Conservation (phyloP, 2,329 filamentous ascomycete species). For the Epicoccum sorghinum region DNA sequence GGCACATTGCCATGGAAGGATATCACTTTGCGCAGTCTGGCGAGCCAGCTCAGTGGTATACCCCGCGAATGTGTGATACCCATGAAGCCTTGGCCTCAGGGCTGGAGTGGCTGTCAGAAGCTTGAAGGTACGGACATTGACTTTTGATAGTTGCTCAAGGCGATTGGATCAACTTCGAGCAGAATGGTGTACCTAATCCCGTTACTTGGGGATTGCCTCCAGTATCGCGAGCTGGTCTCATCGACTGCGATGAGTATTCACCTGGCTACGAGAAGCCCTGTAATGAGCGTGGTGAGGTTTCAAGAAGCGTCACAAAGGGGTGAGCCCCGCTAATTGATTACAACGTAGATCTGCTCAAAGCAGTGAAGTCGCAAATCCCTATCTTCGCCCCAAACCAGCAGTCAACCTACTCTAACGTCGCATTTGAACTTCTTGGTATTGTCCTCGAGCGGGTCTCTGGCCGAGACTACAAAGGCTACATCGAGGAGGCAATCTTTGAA, state of each 20-base stretch:
- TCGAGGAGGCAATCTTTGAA: constrained; percentile 48
- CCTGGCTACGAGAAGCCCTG: constrained; percentile 40
- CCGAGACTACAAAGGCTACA: constrained; percentile 46
- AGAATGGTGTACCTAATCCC: constrained; percentile 3
- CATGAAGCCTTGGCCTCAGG: background rate
- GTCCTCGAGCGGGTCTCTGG: constrained; percentile 48
- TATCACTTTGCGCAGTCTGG: constrained; percentile 51
- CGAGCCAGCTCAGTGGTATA: constrained; percentile 52
- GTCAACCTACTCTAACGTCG: constrained; percentile 52
- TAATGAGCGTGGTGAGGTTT: constrained; percentile 23
- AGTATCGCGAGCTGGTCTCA: constrained; percentile 36
- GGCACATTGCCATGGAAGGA: constrained; percentile 49
- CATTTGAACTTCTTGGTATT: constrained; percentile 51
- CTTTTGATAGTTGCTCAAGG: constrained; percentile 34
- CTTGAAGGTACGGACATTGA: constrained; percentile 35
- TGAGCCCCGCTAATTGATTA: constrained; percentile 14
- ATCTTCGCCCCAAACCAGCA: constrained; percentile 52
- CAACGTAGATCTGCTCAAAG: constrained; percentile 39
- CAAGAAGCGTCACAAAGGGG: no score
- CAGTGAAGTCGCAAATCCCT: constrained; percentile 39
- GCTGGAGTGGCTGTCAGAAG: constrained; percentile 16
- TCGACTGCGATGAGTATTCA: constrained; percentile 45
- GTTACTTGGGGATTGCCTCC: constrained; percentile 45
- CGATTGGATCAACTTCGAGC: constrained; percentile 34
- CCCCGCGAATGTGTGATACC: constrained; percentile 47